phyloP scores from a whole-genome alignment of 2,329 filamentous ascomycete species.

The Penicillium oxalicum region DNA sequence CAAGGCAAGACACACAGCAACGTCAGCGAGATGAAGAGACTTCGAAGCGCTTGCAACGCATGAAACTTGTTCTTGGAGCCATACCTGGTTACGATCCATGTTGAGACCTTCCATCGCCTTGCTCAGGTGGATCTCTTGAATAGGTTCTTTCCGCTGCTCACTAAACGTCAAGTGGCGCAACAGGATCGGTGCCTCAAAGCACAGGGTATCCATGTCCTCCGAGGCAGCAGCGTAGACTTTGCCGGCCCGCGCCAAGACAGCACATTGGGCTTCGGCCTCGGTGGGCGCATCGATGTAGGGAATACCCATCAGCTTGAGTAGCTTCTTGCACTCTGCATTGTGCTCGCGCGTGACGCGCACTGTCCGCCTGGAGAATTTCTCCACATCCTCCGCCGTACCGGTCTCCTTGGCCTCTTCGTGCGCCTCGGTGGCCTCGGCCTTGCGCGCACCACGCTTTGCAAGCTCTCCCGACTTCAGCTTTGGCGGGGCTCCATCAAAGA shows the following conservation, averaged over 20 bases:
- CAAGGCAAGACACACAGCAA: not conserved
- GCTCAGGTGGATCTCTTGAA: constrained; percentile 86
- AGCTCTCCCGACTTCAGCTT: constrained; percentile 97
- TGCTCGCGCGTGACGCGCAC: constrained; percentile 95
- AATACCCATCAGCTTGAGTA: constrained; percentile 92
- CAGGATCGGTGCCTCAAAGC: constrained; percentile 87
- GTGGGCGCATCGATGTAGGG: constrained; percentile 93
- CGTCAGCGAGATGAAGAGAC: constrained; percentile 5
- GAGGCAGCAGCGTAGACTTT: constrained; percentile 96
- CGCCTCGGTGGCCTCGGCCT: constrained; percentile 81
- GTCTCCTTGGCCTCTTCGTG: constrained; percentile 96
- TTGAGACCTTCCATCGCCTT: constrained; percentile 78
- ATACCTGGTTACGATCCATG: constrained; percentile 81
- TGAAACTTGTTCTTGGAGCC: constrained; percentile 5
- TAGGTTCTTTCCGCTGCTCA: constrained; percentile 94
- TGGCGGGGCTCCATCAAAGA: constrained; percentile 93
- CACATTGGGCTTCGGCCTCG: constrained; percentile 95
- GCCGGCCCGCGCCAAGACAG: constrained; percentile 76
- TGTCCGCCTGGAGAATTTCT: constrained; percentile 91
- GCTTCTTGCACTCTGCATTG: constrained; percentile 85
- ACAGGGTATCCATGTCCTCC: constrained; percentile 98
- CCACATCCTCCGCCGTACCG: constrained; percentile 92
- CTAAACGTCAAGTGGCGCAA: constrained; percentile 92
- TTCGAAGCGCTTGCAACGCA: not conserved
- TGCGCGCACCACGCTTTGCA: constrained; percentile 91